Evolutionary conservation across 768 basidiomycete species (phyloP).

Genomic region (Podaxis mareebaensis): DNA sequence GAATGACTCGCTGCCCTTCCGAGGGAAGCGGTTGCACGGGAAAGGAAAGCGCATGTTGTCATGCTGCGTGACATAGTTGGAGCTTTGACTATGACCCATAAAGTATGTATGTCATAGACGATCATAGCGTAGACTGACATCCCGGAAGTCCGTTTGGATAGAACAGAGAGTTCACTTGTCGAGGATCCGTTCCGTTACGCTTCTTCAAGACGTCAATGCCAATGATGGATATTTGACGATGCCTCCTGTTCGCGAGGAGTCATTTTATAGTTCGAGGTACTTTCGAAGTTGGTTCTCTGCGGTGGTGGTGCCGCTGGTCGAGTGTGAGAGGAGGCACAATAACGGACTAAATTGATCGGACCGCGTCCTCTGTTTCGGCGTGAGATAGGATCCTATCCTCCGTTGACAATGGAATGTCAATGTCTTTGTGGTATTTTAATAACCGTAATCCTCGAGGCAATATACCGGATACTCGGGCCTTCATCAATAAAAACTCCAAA

Average conservation of each 20-base stretch:
- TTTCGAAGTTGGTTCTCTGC: neutral
- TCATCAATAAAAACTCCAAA: neutral
- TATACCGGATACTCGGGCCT: neutral
- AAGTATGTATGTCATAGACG: slow-evolving; percentile 1
- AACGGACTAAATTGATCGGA: slow-evolving; percentile 11
- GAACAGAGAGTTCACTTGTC: neutral
- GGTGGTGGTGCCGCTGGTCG: neutral
- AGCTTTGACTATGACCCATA: neutral
- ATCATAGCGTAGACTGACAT: slow-evolving; percentile 5
- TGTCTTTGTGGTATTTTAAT: slow-evolving; percentile 1
- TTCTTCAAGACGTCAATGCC: neutral
- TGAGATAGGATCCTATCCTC: slow-evolving; percentile 8
- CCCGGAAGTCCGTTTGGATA: neutral
- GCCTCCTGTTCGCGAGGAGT: neutral
- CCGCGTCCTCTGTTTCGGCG: slow-evolving; percentile 12
- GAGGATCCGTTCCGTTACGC: neutral
- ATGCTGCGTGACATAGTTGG: neutral
- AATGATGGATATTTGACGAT: neutral
- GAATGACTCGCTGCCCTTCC: neutral
- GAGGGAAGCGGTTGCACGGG: slow-evolving; percentile 13
- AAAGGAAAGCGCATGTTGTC: slow-evolving; percentile 9
- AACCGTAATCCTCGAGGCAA: neutral
- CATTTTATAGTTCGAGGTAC: too few relatives aligned
- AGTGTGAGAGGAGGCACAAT: slow-evolving; percentile 4
- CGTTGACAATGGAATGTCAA: slow-evolving; percentile 16